A percentile compares a stretch with the other conserved stretches of the same genome.
Evolutionary conservation across 441 rosid species (phyloP).

Genomic region (Croton laevigatus): DNA sequence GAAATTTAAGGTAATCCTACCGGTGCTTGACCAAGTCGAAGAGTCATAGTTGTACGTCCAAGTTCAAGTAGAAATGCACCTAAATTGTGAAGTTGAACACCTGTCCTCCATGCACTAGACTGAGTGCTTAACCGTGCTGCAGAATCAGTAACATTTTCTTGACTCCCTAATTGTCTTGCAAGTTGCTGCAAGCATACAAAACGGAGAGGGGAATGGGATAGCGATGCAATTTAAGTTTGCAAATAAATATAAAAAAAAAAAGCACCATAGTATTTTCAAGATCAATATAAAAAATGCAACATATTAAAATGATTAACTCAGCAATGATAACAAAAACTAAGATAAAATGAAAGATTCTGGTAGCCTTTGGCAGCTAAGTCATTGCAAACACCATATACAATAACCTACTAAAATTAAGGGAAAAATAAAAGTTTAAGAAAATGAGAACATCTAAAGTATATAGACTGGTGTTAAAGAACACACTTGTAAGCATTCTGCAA

Average conservation of each 20-base stretch:
- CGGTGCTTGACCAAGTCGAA: slow-evolving; percentile 68
- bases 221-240: slow-evolving; percentile 2
- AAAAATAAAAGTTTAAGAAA: slow-evolving; percentile 8
- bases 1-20: slow-evolving; percentile 35
- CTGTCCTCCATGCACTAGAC: slow-evolving; percentile 49
- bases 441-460: slow-evolving; percentile 3
- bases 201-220: not conserved
- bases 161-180: slow-evolving; percentile 52
- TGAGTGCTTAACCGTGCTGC: slow-evolving; percentile 36
- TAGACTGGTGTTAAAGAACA: slow-evolving; percentile 19
- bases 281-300: not conserved
- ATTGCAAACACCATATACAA: not conserved
- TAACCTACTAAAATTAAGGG: not conserved
- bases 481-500: slow-evolving; percentile 56
- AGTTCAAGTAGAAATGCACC: slow-evolving; percentile 79
- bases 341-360: not conserved
- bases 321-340: not conserved
- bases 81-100: slow-evolving; percentile 49
- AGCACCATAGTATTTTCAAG: not conserved
- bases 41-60: slow-evolving; percentile 72
- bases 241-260: not conserved
- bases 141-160: slow-evolving; percentile 45
- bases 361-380: not conserved
- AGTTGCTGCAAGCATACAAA: slow-evolving; percentile 45
- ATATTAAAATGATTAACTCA: not conserved